Base-by-base conservation (phyloP, 768 basidiomycete genomes). In the Suillus cothurnatus region DNA sequence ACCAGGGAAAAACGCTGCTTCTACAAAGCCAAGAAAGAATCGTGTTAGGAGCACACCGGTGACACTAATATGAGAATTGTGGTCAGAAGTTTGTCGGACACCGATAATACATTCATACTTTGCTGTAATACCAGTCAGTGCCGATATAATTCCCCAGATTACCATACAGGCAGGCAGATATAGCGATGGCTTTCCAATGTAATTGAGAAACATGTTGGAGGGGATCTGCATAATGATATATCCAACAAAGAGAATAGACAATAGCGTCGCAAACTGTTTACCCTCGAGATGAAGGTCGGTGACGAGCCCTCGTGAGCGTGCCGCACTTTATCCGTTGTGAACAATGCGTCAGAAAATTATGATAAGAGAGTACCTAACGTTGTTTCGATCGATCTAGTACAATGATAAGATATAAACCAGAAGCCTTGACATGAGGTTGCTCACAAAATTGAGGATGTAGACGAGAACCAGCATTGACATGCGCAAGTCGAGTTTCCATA, bases 191-290 rank as follows among this genome's bases (percentile, higher is more conserved):
- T 83, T 77, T 50, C 88, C 90, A 19, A 88, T 84, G 71, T 85
- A 81, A 68, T 88, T 87, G 57, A 90, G 76, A 68, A 90, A 85
- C 84, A 90, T 88, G 71, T 90, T 91, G 11, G 91, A 92, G 23
- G 81, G 79, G 1, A 80, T 70, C 69, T 80, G 79, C 79, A 80
- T 79, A 41, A 78, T 71, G 38, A 81, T 80, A 67, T 78, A 79
- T 34, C 88, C 89, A 39, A 89, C 84, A 68, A 88, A 89, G 63
- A 89, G 80, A 66, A 90, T 86, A 28, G 88, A 89, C 39, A 92
- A 74, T 21, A 91, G 73, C 0, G 89, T 90, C 3, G 88, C 82
- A 68, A 90, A 92, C 69, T 92, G 80, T 68, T 80, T 74, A 34
- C 83, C 86, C 62, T 82, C 75, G 23, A 92, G 82, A 38, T 84